Percentiles rank a stretch among this genome's conserved stretches.
Conservation (phyloP, 495 filamentous ascomycete species). For the Aspergillus incahuasiensis region DNA sequence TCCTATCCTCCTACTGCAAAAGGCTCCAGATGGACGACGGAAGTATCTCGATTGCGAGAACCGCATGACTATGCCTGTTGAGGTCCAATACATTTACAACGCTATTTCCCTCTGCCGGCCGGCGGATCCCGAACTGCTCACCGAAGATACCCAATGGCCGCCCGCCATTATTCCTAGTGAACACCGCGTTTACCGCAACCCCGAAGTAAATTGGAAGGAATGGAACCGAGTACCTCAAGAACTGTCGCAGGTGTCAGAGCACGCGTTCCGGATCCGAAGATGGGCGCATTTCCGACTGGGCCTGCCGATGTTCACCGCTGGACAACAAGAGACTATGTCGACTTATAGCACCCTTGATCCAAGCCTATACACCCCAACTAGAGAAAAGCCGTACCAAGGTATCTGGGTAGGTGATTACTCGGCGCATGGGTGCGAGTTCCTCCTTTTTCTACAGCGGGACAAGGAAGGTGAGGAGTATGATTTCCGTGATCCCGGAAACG, state of each 20-base stretch:
- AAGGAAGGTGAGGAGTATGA: conserved; percentile 5
- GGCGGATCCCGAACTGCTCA: conserved; percentile 26
- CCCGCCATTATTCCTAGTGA: conserved; percentile 61
- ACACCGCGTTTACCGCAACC: conserved; percentile 25
- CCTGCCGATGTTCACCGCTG: conserved; percentile 30
- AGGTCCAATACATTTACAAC: conserved; percentile 41
- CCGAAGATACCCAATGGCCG: conserved; percentile 61
- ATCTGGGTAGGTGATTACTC: conserved; percentile 92
- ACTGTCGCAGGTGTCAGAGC: conserved; percentile 52
- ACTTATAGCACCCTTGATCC: conserved; percentile 75
- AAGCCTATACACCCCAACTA: conserved; percentile 68
- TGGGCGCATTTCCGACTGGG: conserved; percentile 57
- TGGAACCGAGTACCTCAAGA: conserved; percentile 37
- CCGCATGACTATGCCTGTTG: conserved; percentile 51
- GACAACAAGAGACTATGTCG: conserved; percentile 59
- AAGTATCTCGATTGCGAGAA: conserved; percentile 36
- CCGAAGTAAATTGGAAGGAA: conserved; percentile 28
- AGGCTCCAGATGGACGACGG: conserved; percentile 19
- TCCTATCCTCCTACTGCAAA: conserved; percentile 60
- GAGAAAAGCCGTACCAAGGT: conserved; percentile 75
- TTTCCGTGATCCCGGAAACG: conserved; percentile 6
- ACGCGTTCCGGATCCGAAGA: conserved; percentile 65
- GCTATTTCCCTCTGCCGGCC: conserved; percentile 42
- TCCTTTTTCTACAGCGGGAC: conserved; percentile 71
- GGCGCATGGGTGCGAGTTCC: conserved; percentile 82